A percentile compares a stretch with the other conserved stretches of the same genome.
phyloP scores from a whole-genome alignment of 441 rosid species.

The Arabidopsis lyrata region DNA sequence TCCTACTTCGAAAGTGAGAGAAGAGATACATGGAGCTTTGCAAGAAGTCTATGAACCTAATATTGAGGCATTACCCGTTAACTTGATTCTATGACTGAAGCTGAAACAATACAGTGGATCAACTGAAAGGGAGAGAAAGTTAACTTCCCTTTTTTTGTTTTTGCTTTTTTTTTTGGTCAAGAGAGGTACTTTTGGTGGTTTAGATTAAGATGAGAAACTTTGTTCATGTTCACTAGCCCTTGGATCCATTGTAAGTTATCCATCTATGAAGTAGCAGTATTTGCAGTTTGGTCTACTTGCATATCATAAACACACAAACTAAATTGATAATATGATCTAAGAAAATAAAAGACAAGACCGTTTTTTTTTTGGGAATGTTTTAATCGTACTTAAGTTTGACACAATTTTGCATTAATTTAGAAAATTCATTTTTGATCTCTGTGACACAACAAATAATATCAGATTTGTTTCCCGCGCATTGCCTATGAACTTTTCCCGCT shows the following conservation, averaged over 20 bases:
- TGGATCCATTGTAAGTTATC: background rate
- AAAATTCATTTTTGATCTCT: background rate
- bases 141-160: background rate
- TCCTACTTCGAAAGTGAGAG: constrained; percentile 58
- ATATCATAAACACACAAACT: background rate
- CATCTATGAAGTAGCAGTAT: background rate
- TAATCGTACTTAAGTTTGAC: too few species aligned
- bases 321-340: too few species aligned
- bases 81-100: background rate
- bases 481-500: constrained; percentile 2
- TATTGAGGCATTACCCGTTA: background rate
- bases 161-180: background rate
- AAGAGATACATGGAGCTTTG: constrained; percentile 61
- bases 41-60: constrained; percentile 44
- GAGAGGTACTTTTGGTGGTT: background rate
- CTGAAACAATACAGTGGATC: constrained; percentile 16
- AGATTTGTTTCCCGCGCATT: constrained; percentile 7
- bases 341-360: too few species aligned
- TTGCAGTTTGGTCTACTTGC: background rate
- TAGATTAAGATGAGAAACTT: constrained; percentile 1
- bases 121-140: background rate
- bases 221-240: background rate
- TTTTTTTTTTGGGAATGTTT: too few species aligned
- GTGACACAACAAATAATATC: background rate
- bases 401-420: background rate